Conservation (phyloP, 2,329 filamentous ascomycete genomes). For the Microsporum canis region DNA sequence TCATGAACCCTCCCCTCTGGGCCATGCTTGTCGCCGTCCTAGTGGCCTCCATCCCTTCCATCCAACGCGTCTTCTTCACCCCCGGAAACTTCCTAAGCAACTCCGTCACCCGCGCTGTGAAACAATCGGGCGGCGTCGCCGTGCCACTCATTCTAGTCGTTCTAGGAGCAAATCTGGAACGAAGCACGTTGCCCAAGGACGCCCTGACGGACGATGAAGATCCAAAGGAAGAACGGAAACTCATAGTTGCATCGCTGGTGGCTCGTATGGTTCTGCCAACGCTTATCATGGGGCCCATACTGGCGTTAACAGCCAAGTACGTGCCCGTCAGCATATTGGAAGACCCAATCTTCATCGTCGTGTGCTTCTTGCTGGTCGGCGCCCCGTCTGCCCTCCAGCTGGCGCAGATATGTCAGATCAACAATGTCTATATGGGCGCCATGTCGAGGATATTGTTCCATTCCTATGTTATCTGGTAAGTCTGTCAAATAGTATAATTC, state of each 20-base stretch:
- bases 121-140: conserved; percentile 77
- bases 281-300: conserved; percentile 77
- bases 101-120: conserved; percentile 78
- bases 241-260: conserved; percentile 74
- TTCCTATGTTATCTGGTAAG: conserved; percentile 88
- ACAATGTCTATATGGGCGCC: conserved; percentile 85
- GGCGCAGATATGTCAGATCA: conserved; percentile 97
- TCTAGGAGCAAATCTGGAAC: conserved; percentile 82
- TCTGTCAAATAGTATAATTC: conserved; percentile 14
- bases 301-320: conserved; percentile 80
- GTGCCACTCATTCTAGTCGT: conserved; percentile 94
- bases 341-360: conserved; percentile 95
- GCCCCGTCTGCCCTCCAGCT: conserved; percentile 88
- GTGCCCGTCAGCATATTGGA: conserved; percentile 87
- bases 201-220: conserved; percentile 59
- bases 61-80: conserved; percentile 79
- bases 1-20: conserved; percentile 98
- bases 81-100: conserved; percentile 85
- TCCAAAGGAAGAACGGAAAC: conserved; percentile 53
- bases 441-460: conserved; percentile 92
- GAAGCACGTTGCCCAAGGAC: conserved; percentile 68
- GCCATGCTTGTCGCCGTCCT: conserved; percentile 88
- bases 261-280: conserved; percentile 89
- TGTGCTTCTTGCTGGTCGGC: conserved; percentile 90
- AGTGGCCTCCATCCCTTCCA: conserved; percentile 71